Conservation (phyloP, 108 stramenopile species). For the Nannochloropsis oceanica region DNA sequence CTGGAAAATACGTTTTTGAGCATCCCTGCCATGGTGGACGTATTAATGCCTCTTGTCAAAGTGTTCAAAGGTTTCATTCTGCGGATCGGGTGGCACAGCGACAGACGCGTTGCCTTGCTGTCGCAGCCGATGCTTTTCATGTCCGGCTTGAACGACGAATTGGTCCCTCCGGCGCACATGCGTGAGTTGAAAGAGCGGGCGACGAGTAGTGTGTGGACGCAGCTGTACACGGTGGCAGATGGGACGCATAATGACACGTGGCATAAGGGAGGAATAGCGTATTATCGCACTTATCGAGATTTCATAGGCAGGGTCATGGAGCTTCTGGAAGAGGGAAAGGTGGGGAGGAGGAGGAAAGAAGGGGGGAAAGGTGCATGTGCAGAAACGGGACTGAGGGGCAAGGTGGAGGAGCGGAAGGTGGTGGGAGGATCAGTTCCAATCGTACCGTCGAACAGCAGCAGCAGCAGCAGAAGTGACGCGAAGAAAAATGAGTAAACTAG, state of each 20-base stretch:
- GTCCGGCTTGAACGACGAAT: slow-evolving; percentile 64
- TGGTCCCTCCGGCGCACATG: slow-evolving; percentile 86
- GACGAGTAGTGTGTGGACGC: slow-evolving; percentile 11
- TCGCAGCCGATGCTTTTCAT: slow-evolving; percentile 60
- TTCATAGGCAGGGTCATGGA: slow-evolving; percentile 2
- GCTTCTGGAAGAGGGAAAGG: background rate
- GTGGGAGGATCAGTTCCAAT: too few relatives aligned
- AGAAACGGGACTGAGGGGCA: too few relatives aligned
- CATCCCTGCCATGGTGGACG: slow-evolving; percentile 80
- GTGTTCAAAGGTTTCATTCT: slow-evolving; percentile 64
- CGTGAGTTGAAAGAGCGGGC: slow-evolving; percentile 39
- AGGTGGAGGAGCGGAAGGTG: too few relatives aligned
- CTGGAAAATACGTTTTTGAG: slow-evolving; percentile 90
- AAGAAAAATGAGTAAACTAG: too few relatives aligned
- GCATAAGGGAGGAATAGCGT: slow-evolving; percentile 52
- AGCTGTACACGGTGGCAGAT: slow-evolving; percentile 36
- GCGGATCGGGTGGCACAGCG: slow-evolving; percentile 62
- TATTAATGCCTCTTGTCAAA: slow-evolving; percentile 58
- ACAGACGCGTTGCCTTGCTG: slow-evolving; percentile 39
- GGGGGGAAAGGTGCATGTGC: too few relatives aligned
- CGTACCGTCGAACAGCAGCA: too few relatives aligned
- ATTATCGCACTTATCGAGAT: slow-evolving; percentile 1
- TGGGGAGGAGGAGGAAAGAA: too few relatives aligned
- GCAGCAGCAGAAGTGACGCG: too few relatives aligned
- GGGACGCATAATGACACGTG: slow-evolving; percentile 93